Evolutionary conservation across 345 rosid species (phyloP).

Genomic region (Populus alba): DNA sequence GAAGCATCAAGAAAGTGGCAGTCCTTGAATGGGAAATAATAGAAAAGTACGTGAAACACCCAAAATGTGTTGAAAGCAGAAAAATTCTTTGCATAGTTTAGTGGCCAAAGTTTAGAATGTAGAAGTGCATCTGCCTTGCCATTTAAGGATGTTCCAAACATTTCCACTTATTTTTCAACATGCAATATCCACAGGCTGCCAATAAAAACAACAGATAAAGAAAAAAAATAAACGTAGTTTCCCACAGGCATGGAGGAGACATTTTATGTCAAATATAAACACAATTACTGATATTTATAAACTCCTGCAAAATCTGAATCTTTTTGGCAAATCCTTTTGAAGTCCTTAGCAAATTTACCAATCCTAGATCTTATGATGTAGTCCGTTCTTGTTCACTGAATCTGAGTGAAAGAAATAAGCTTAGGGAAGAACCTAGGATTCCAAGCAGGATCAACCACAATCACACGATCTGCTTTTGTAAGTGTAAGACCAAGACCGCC

Average conservation of each 20-base stretch:
- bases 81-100: neutral
- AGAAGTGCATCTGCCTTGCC: neutral
- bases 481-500: conserved; percentile 99
- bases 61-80: neutral
- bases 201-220: neutral
- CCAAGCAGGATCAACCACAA: conserved; percentile 99
- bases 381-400: neutral
- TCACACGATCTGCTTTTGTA: conserved; percentile 95
- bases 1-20: neutral
- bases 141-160: neutral
- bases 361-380: neutral
- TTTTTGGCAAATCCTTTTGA: neutral
- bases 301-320: neutral
- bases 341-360: neutral
- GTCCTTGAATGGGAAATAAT: neutral
- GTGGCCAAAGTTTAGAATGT: neutral
- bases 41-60: neutral
- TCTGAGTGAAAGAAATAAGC: conserved; percentile 5
- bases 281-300: neutral
- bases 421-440: conserved; percentile 67
- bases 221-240: neutral
- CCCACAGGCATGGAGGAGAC: neutral
- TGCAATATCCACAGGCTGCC: neutral
- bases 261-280: neutral
- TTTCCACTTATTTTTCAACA: neutral